phyloP scores from a whole-genome alignment of 192 early-diverging fungal species.

The Phlyctochytrium bullatum region DNA sequence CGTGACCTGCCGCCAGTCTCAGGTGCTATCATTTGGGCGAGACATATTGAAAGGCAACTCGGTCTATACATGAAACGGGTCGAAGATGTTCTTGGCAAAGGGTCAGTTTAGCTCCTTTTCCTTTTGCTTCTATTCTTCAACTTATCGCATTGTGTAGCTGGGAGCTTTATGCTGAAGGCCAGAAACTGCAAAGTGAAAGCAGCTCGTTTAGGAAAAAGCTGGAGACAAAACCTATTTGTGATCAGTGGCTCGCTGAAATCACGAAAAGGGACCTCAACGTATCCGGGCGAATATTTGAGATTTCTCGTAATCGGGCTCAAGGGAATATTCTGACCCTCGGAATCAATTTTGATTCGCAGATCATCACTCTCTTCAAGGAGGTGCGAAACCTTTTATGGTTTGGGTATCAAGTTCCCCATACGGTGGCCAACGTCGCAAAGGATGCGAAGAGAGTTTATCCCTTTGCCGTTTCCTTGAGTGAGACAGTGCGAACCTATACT shows the following conservation, averaged over 20 bases:
- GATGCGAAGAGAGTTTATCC: conserved; percentile 98
- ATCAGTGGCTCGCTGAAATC: conserved; percentile 88
- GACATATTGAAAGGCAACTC: conserved; percentile 96
- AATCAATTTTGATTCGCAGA: conserved; percentile 92
- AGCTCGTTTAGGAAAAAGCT: conserved; percentile 90
- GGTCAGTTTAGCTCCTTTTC: conserved; percentile 10
- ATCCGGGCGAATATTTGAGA: conserved; percentile 85
- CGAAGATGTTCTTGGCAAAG: conserved; percentile 94
- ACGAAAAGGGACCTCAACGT: conserved; percentile 77
- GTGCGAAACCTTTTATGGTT: conserved; percentile 96
- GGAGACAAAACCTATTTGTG: conserved; percentile 87
- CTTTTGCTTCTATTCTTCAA: background rate
- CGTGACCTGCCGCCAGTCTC: conserved; percentile 92
- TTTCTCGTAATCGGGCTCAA: conserved; percentile 71
- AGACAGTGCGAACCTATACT: conserved; percentile 90
- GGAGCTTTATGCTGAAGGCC: conserved; percentile 96
- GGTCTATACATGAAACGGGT: conserved; percentile 94
- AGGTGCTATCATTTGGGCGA: conserved; percentile 94
- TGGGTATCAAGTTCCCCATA: conserved; percentile 88
- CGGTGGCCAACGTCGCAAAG: conserved; percentile 85
- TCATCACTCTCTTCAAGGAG: conserved; percentile 98
- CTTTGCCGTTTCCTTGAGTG: conserved; percentile 93
- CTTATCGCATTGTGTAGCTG: conserved; percentile 51
- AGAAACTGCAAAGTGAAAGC: conserved; percentile 85
- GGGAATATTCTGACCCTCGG: conserved; percentile 62